phyloP scores from a whole-genome alignment of 2,329 filamentous ascomycete genomes.

The Lachnellula cervina region DNA sequence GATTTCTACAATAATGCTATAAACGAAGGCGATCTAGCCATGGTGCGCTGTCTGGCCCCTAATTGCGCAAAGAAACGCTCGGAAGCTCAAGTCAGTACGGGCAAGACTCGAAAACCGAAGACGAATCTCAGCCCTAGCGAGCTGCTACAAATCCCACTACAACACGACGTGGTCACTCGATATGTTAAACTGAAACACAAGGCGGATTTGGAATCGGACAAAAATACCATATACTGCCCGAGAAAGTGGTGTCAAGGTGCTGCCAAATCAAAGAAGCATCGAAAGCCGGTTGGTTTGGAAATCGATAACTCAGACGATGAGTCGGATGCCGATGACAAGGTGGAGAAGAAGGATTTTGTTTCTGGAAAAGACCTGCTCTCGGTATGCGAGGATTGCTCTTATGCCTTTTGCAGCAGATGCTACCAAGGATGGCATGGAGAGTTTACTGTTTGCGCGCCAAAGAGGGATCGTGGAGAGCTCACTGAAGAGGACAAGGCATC shows the following conservation, averaged over 20 bases:
- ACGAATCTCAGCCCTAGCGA: slow-evolving; percentile 75
- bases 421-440: slow-evolving; percentile 88
- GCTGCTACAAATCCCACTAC: slow-evolving; percentile 69
- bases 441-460: slow-evolving; percentile 63
- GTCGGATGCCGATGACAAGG: slow-evolving; percentile 34
- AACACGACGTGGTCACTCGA: slow-evolving; percentile 69
- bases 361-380: slow-evolving; percentile 59
- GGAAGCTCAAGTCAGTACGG: slow-evolving; percentile 16
- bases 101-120: slow-evolving; percentile 55
- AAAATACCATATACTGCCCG: slow-evolving; percentile 87
- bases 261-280: slow-evolving; percentile 69
- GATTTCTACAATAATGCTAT: slow-evolving; percentile 91
- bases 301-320: slow-evolving; percentile 52
- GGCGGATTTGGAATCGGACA: slow-evolving; percentile 85
- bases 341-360: slow-evolving; percentile 23
- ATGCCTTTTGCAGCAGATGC: slow-evolving; percentile 77
- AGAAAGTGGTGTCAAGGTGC: slow-evolving; percentile 89
- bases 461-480: slow-evolving; percentile 63
- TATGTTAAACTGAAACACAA: slow-evolving; percentile 92
- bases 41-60: slow-evolving; percentile 75
- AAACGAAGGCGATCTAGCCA: slow-evolving; percentile 72
- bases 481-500: slow-evolving; percentile 82
- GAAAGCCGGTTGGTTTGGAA: slow-evolving; percentile 63
- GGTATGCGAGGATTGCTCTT: slow-evolving; percentile 82
- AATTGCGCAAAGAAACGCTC: slow-evolving; percentile 65